Conservation (phyloP, 306 rosid genomes). For the Malus sieversii region DNA sequence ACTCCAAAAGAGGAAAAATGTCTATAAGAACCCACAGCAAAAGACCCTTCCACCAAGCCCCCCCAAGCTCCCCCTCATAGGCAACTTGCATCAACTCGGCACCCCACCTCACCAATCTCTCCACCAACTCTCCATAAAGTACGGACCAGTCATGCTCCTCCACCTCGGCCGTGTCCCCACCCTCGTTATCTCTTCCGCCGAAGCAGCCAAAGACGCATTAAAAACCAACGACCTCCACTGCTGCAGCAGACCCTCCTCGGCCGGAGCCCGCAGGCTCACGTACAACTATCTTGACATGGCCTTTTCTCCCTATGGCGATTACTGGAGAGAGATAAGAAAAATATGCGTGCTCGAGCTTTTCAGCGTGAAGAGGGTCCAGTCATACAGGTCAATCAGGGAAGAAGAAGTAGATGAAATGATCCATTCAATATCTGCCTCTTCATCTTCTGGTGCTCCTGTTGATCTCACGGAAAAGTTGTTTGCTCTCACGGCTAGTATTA, state of each 20-base stretch:
- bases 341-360: slow-evolving; percentile 25
- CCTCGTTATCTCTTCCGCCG: slow-evolving; percentile 23
- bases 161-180: slow-evolving; percentile 1
- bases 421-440: not conserved
- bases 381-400: slow-evolving; percentile 18
- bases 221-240: slow-evolving; percentile 23
- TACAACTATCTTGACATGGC: slow-evolving; percentile 11
- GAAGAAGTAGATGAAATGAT: slow-evolving; percentile 25
- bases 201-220: slow-evolving; percentile 21
- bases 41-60: slow-evolving; percentile 23
- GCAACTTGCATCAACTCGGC: slow-evolving; percentile 36
- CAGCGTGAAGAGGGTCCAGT: slow-evolving; percentile 25
- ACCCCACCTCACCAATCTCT: slow-evolving; percentile 17
- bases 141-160: slow-evolving; percentile 29
- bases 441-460: not conserved
- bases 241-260: slow-evolving; percentile 20
- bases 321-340: slow-evolving; percentile 39
- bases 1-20: not conserved
- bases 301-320: slow-evolving; percentile 29
- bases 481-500: slow-evolving; percentile 3
- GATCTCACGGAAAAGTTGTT: slow-evolving; percentile 17
- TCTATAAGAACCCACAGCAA: not conserved
- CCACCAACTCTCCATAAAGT: slow-evolving; percentile 11
- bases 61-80: slow-evolving; percentile 33
- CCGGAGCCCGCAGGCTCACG: not conserved